Base-by-base conservation (phyloP, 352 stramenopile genomes). In the Phytopythium boreale region DNA sequence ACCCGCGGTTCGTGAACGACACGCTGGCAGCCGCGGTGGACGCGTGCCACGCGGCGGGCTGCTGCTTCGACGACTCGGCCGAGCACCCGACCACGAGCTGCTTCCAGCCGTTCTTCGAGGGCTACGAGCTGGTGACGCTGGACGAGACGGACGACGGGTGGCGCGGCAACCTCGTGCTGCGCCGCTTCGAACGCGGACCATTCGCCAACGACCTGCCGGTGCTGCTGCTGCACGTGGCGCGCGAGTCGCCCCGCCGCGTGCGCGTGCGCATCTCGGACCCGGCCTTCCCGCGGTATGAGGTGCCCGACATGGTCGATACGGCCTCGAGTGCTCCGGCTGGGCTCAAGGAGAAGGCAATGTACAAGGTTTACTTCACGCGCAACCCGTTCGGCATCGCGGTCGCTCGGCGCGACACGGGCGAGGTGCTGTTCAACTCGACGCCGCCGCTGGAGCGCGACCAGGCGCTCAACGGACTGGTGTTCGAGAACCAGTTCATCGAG, bases 401-500 rank as follows among this genome's bases (percentile, higher is more conserved):
- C 19, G 89, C 80, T 0, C 75, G 84, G 19, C 75, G 72, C 20
- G 47, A 77, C 9, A 80, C 79, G 14, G 72, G 69, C 0, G 84
- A 93, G 56, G 74, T 92, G 37, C 41, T 96, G 53, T 96, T 96
- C 71, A 94, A 96, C 71, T 95, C 86, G 29, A 96, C 88, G 27
- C 82, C 86, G 20, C 72, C 69, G 31, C 47, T 70, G 15, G 71
- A 88, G n/a, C 66, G 46, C 39, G 41, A 64, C 6, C 52, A 58
- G 1, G 77, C 66, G 4, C 89, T 91, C 50, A 90, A 79, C 62
- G 84, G 84, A 0, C 63, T 93, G 17, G 72, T 91, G 62, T 96
- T 92, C 62, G 77, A 88, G 58, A 95, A 96, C 64, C 89, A 97
- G 69, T 96, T 88, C 59, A 56, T 97, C 6, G 87, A 97, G 62